A percentile compares a stretch with the other conserved stretches of the same genome.
Evolutionary conservation across 2,329 filamentous ascomycete species (phyloP).

Genomic region (Xylaria sp.): DNA sequence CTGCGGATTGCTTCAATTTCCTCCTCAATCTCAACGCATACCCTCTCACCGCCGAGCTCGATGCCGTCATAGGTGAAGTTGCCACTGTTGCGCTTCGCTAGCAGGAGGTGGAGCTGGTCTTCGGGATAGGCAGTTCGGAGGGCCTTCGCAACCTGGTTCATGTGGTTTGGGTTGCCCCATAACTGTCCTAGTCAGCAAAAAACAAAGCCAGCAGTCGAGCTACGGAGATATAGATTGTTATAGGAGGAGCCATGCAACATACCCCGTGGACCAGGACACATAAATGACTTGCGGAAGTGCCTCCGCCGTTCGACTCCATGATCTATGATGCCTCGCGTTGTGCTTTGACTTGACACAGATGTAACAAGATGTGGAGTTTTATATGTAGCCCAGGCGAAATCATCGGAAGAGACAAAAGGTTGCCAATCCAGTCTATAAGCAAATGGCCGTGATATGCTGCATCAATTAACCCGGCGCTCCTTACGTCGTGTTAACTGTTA

Average conservation of each 20-base stretch:
- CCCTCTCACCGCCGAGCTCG: conserved; percentile 73
- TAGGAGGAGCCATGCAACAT: conserved; percentile 50
- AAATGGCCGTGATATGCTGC: not conserved
- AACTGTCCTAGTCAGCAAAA: conserved; percentile 59
- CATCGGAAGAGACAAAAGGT: not conserved
- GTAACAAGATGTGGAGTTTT: not conserved
- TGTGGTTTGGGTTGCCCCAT: conserved; percentile 83
- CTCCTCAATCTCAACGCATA: conserved; percentile 74
- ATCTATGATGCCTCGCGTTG: conserved; percentile 38
- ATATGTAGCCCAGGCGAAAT: not conserved
- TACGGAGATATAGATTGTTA: not conserved
- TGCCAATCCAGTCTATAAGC: not conserved
- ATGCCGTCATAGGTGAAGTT: conserved; percentile 78
- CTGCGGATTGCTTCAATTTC: conserved; percentile 66
- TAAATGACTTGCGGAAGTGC: conserved; percentile 72
- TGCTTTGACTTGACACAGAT: not conserved
- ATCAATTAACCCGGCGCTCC: not conserved
- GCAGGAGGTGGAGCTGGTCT: conserved; percentile 75
- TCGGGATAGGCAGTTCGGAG: conserved; percentile 70
- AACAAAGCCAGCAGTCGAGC: conserved; percentile 36
- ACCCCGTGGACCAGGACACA: conserved; percentile 83
- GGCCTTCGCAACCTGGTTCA: conserved; percentile 73
- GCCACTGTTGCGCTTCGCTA: conserved; percentile 78
- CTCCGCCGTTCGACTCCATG: conserved; percentile 64
- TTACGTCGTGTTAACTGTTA: conserved; percentile 21